Evolutionary conservation across 352 stramenopile species (phyloP), one percentile per base, ranked within the genome.

Genomic region (Pythium oligandrum): DNA sequence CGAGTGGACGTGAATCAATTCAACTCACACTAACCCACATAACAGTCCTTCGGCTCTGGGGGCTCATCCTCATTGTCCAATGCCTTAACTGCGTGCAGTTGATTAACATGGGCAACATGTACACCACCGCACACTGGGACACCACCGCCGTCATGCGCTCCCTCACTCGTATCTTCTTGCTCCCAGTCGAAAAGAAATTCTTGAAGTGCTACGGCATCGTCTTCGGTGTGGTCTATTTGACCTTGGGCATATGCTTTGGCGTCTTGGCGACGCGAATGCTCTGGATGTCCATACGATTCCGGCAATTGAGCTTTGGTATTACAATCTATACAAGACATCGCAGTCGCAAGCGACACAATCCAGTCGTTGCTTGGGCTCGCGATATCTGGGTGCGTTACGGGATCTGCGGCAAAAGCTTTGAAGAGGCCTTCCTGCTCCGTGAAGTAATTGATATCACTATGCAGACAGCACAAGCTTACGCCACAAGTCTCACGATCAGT

Each of bases 361-460:
- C 17, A 12, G 4, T 35, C 3, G 35, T 17, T 35, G 10, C 31
- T 4, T 26, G 37, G 8, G n/a, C 4, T 31, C 10, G 11, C 43
- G 43, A 9, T 10, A 35, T 17, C 37, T 60, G 39, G 37, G 31
- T 54, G 2, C 30, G 47, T n/a, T 55, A 33, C 26, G 55, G 55
- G 5, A 48, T 61, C 4, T 46, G 55, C 5, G 55, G 55, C n/a
- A 17, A 46, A 31, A 37, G 48, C 40, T 61, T 61, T 34, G 40
- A 55, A 5, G 17, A 51, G 3, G 42, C 30, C 4, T 40, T 61
- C n/a, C 34, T 61, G n/a, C 10, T 55, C 0, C 55, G 48, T 7
- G 55, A 61, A 39, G 43, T 36, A 0, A 36, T 61, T 8, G 55
- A 61, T 30, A 26, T 61, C 12, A 44, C 43, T 30, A 37, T 55